Evolutionary conservation across 2,329 filamentous ascomycete species (phyloP), one percentile per base, ranked within the genome.

Genomic region (Microsporum ferrugineum): DNA sequence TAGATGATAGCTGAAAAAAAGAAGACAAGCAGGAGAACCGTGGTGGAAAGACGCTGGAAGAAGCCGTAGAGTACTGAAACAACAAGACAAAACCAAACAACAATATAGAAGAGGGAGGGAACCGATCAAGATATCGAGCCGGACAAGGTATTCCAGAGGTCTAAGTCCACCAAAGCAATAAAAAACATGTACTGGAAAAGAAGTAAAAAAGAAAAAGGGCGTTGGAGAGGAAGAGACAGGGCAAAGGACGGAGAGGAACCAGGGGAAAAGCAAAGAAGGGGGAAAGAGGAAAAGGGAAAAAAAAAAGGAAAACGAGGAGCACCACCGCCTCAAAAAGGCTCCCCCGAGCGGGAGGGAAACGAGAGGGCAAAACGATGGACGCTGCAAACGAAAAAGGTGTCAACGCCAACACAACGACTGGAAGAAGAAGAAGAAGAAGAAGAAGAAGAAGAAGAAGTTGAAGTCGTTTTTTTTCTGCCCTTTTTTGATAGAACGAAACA

Each of bases 131-230:
- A 59, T 41, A 38, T 23, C 49, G 38, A 43, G 31, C n/a, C 39
- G 57, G 41, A 33, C 45, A 47, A 36, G 12, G 63, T 60, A 66
- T 55, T 64, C 70, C 67, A 62, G 65, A 68, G 23, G 65, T 66
- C 65, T 34, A 36, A 55, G 31, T 3, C 31, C 31, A 34, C 49
- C 49, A 55, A 55, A 36, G 45, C 45, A 29, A 49, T 67, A 69
- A 68, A 43, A 67, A 70, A 67, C 68, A 73, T 73, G 70, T 70
- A 67, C 72, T 70, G 66, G 64, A 66, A 66, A 65, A 64, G 61
- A 63, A 64, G 66, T 60, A 61, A 65, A 63, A 64, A 53, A 60
- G 59, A 62, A 65, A 67, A 66, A 66, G 63, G 67, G 17, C 17
- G 17, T 14, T 12, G 10, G 14, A 41, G 12, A 41, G n/a, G 38